Evolutionary conservation across 169 alveolate genomes (phyloP).

Genomic region (Neospora caninum): DNA sequence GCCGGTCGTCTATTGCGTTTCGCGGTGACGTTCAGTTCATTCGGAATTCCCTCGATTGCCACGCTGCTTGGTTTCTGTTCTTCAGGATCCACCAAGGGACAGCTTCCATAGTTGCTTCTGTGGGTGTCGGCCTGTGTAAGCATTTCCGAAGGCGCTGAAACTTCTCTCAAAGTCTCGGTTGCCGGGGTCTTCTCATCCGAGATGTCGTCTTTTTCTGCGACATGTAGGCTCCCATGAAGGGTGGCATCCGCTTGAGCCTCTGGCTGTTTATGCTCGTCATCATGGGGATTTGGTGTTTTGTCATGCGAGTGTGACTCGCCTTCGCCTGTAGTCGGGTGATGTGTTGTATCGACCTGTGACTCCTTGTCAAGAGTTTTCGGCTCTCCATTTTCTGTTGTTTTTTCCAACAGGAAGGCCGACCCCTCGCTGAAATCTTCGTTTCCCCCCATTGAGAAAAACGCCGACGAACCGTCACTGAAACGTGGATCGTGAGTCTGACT

Average conservation of each 20-base stretch:
- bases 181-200: neutral
- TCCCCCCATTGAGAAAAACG: neutral
- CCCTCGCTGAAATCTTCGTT: neutral
- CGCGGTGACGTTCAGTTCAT: neutral
- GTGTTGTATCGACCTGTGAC: neutral
- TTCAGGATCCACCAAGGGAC: neutral
- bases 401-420: neutral
- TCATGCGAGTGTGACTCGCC: neutral
- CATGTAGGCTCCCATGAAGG: neutral
- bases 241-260: neutral
- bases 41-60: neutral
- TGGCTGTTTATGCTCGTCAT: neutral
- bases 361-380: neutral
- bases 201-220: neutral
- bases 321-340: neutral
- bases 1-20: neutral
- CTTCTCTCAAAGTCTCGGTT: neutral
- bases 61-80: neutral
- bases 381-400: neutral
- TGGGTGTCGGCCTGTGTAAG: neutral
- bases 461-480: neutral
- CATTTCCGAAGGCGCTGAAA: neutral
- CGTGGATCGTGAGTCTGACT: neutral
- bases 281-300: neutral
- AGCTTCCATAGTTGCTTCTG: neutral